Evolutionary conservation across 176 grass and related monocot species (phyloP).

Genomic region (Miscanthus lutarioriparius): DNA sequence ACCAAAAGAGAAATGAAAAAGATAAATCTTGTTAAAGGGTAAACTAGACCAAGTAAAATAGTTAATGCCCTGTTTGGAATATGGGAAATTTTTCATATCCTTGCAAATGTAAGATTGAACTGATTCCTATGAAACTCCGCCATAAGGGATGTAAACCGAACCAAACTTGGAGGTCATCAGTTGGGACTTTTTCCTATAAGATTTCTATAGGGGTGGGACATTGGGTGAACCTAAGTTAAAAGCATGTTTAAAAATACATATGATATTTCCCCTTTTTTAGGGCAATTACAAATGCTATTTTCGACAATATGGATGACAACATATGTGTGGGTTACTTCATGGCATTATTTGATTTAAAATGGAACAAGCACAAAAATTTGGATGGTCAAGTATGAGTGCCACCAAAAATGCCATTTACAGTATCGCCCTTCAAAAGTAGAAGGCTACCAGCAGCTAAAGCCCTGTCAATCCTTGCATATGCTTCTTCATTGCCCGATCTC

Average conservation of each 20-base stretch:
- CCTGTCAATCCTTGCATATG: constrained; percentile 68
- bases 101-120: too few relatives aligned
- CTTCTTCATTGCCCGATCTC: constrained; percentile 75
- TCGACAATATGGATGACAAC: neutral
- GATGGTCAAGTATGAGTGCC: neutral
- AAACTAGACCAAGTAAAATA: too few relatives aligned
- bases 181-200: neutral
- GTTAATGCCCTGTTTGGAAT: too few relatives aligned
- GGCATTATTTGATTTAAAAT: neutral
- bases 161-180: too few relatives aligned
- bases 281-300: neutral
- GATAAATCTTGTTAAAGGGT: neutral
- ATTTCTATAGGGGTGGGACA: neutral
- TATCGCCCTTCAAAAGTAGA: constrained; percentile 1
- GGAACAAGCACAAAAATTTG: neutral
- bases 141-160: neutral
- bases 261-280: too few relatives aligned
- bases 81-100: too few relatives aligned
- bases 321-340: neutral
- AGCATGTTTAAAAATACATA: too few relatives aligned
- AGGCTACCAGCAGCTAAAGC: constrained; percentile 29
- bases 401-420: constrained; percentile 41
- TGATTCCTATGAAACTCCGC: too few relatives aligned
- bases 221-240: neutral
- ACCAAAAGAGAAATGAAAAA: neutral